phyloP scores from a whole-genome alignment of 352 stramenopile genomes.

The Saprolegnia parasitica region DNA sequence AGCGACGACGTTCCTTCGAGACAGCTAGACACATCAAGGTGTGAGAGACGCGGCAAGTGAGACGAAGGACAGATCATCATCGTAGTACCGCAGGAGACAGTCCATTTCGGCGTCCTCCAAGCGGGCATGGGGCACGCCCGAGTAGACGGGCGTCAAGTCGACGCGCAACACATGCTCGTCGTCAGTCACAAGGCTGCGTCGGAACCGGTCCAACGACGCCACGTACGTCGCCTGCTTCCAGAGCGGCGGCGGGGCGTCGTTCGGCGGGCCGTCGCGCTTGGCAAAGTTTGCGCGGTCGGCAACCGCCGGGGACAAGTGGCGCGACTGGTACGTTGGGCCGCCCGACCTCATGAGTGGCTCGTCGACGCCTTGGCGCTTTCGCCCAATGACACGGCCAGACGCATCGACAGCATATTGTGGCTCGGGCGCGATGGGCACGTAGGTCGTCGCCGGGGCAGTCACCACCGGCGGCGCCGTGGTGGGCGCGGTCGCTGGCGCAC shows the following conservation, averaged over 20 bases:
- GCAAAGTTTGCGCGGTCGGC: no score
- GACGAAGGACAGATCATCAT: background rate
- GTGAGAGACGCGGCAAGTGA: slow-evolving; percentile 36
- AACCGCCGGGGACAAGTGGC: no score
- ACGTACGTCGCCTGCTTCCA: slow-evolving; percentile 18
- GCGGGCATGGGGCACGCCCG: slow-evolving; percentile 37
- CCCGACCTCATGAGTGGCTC: no score
- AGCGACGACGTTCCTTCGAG: background rate
- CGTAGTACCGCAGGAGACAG: slow-evolving; percentile 36
- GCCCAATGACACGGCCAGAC: no score
- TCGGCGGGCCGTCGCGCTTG: background rate
- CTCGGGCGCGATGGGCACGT: no score
- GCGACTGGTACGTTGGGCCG: no score
- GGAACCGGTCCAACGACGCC: slow-evolving; percentile 10
- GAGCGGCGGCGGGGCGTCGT: background rate
- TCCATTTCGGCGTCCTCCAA: slow-evolving; percentile 61
- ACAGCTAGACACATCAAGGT: slow-evolving; percentile 14
- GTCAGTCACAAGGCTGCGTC: slow-evolving; percentile 26
- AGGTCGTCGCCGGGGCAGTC: no score
- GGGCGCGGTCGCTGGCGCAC: background rate
- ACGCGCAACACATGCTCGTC: slow-evolving; percentile 59
- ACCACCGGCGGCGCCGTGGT: no score
- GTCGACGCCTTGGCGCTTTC: no score
- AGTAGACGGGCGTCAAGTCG: slow-evolving; percentile 54
- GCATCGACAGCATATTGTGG: no score